Evolutionary conservation across 2,329 filamentous ascomycete species (phyloP).

Genomic region (Diaporthe velutina): DNA sequence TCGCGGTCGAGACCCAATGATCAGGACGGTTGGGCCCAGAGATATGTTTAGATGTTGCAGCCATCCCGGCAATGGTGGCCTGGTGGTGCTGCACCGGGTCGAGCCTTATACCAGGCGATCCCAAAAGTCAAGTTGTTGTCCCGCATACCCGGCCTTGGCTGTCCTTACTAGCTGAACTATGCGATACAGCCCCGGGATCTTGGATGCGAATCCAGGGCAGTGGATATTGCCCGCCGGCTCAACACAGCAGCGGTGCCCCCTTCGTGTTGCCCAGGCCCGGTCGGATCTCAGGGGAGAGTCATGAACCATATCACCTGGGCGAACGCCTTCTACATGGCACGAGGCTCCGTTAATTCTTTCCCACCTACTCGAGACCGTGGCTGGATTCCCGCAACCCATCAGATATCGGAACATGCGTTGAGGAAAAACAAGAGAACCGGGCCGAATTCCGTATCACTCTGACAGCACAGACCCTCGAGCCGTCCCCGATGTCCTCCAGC

Average conservation of each 20-base stretch:
- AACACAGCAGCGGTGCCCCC: neutral
- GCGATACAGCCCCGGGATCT: slow-evolving; percentile 2
- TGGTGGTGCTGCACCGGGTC: neutral
- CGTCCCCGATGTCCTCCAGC: slow-evolving; percentile 19
- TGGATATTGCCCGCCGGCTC: slow-evolving; percentile 7
- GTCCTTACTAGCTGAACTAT: slow-evolving; percentile 16
- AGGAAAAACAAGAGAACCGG: neutral
- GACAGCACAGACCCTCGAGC: neutral
- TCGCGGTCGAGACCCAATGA: neutral
- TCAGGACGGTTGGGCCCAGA: neutral
- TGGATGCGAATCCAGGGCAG: neutral
- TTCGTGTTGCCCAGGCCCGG: neutral
- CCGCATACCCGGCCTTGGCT: slow-evolving; percentile 20
- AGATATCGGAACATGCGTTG: neutral
- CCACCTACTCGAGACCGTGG: neutral
- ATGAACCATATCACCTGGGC: neutral
- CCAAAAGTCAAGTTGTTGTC: slow-evolving; percentile 9
- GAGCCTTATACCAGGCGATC: neutral
- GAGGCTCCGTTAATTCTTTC: neutral
- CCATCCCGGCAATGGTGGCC: neutral
- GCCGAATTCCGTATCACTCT: neutral
- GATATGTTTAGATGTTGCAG: slow-evolving; percentile 20
- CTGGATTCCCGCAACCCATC: neutral
- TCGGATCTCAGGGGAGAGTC: slow-evolving; percentile 4
- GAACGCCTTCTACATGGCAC: neutral